Evolutionary conservation across 2,329 filamentous ascomycete species (phyloP).

Genomic region (Colletotrichum sp.): DNA sequence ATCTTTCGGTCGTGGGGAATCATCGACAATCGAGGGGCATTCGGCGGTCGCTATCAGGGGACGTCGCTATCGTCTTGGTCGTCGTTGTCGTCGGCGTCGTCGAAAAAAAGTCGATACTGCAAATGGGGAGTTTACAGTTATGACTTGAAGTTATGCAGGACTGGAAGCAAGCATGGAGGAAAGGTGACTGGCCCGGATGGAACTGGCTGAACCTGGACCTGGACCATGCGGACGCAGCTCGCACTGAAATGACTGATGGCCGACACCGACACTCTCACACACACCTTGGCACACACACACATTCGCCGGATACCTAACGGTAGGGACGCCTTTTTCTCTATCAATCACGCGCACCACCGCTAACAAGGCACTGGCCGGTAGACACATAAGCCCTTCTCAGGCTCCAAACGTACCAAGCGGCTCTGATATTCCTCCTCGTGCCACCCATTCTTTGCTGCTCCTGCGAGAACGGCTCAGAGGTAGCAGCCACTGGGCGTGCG

Average conservation of each 20-base stretch:
- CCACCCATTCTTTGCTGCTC: neutral
- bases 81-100: constrained; percentile 13
- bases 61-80: neutral
- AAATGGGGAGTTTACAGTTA: neutral
- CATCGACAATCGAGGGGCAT: neutral
- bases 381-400: neutral
- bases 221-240: neutral
- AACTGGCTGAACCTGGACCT: neutral
- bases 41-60: neutral
- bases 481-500: neutral
- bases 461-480: neutral
- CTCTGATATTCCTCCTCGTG: constrained; percentile 7
- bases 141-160: neutral
- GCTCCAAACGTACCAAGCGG: constrained; percentile 4
- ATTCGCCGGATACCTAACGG: neutral
- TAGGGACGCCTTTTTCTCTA: neutral
- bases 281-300: neutral
- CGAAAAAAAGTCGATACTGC: neutral
- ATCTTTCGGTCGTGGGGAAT: neutral
- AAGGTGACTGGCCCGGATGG: neutral
- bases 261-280: neutral
- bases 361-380: neutral
- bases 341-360: neutral
- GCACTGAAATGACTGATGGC: neutral
- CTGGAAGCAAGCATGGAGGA: neutral